phyloP scores from a whole-genome alignment of 352 stramenopile genomes.

The Pilasporangium apinafurcum region DNA sequence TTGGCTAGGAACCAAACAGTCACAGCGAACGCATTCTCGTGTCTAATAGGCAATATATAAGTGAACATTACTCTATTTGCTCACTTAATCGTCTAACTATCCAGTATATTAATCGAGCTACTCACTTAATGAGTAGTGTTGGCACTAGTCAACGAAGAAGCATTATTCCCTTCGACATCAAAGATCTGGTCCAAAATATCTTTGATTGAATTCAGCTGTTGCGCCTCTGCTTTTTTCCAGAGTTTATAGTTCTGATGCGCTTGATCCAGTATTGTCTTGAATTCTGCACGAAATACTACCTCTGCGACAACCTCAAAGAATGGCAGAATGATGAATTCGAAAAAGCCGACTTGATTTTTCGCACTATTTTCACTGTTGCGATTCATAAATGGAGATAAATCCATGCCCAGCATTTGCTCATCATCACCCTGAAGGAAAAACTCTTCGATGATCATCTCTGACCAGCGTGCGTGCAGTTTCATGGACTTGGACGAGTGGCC shows the following conservation, averaged over 20 bases:
- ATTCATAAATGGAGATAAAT: constrained; percentile 92
- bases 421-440: constrained; percentile 94
- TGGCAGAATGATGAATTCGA: constrained; percentile 81
- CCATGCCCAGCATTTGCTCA: constrained; percentile 83
- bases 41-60: constrained; percentile 8
- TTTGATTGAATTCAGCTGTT: constrained; percentile 83
- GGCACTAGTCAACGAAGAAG: not conserved
- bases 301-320: constrained; percentile 79
- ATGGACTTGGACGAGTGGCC: constrained; percentile 88
- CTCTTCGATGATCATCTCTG: constrained; percentile 90
- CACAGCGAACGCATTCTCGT: constrained; percentile 8
- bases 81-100: constrained; percentile 1
- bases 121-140: not conserved
- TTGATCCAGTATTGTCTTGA: constrained; percentile 77
- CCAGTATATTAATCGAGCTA: too few relatives aligned
- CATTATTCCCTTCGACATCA: constrained; percentile 22
- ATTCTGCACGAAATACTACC: constrained; percentile 66
- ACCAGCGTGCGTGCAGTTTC: constrained; percentile 84
- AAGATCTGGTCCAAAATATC: constrained; percentile 80
- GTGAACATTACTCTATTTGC: not conserved
- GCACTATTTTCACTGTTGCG: constrained; percentile 82
- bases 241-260: constrained; percentile 80
- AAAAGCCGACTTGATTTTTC: constrained; percentile 82
- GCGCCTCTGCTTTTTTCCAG: constrained; percentile 69
- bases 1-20: constrained; percentile 41